phyloP scores from a whole-genome alignment of 2,329 filamentous ascomycete genomes.

The Juglanconis oblonga region DNA sequence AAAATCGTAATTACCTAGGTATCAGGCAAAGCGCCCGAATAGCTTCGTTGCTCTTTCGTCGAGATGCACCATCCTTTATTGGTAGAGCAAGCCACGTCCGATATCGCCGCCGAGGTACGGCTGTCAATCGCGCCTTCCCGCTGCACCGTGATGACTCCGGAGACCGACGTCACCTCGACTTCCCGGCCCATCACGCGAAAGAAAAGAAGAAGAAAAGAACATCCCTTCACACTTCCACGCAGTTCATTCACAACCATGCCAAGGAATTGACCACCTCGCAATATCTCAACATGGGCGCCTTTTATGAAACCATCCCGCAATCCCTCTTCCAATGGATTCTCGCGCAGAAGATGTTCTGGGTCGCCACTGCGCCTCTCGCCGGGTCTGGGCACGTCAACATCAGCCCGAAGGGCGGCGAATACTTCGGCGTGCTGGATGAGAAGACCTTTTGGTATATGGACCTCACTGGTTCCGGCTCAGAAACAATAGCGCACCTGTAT shows the following conservation, averaged over 20 bases:
- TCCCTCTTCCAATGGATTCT: conserved; percentile 63
- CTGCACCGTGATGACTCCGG: background rate
- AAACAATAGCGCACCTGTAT: conserved; percentile 73
- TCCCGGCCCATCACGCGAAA: no score
- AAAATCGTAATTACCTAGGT: no score
- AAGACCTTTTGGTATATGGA: conserved; percentile 69
- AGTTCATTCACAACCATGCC: background rate
- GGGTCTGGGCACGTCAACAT: conserved; percentile 67
- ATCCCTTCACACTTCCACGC: background rate
- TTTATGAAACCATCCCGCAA: conserved; percentile 37
- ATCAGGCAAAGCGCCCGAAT: background rate
- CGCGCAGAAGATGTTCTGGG: conserved; percentile 71
- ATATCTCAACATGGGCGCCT: conserved; percentile 11
- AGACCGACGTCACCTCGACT: background rate
- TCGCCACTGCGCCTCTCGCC: conserved; percentile 67
- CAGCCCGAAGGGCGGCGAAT: conserved; percentile 70
- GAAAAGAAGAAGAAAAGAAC: no score
- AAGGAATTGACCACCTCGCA: background rate
- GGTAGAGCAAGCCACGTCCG: background rate
- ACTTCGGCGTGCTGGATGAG: conserved; percentile 57
- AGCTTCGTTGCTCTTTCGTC: background rate
- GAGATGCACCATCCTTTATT: background rate
- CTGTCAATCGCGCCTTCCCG: background rate
- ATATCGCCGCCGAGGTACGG: background rate
- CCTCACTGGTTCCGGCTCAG: conserved; percentile 70